Conservation (phyloP, 2,329 filamentous ascomycete species). For the Fusarium domesticum region DNA sequence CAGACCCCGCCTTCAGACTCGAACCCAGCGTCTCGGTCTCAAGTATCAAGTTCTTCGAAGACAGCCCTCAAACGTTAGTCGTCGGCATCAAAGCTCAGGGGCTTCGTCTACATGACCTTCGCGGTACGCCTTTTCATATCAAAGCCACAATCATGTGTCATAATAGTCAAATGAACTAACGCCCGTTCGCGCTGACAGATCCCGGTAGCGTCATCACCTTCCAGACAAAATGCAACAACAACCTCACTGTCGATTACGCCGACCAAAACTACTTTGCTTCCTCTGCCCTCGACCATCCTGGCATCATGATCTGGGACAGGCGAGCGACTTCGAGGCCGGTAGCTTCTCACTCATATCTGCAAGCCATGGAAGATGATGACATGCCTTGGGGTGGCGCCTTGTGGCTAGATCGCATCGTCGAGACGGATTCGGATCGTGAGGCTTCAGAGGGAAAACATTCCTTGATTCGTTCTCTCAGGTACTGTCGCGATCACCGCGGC, state of each 20-base stretch:
- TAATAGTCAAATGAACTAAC: not conserved
- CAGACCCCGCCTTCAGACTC: conserved; percentile 57
- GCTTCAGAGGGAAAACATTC: conserved; percentile 55
- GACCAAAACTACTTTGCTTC: conserved; percentile 85
- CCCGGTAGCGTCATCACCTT: conserved; percentile 55
- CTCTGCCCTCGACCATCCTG: conserved; percentile 70
- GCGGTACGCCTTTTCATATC: conserved; percentile 50
- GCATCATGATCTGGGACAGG: conserved; percentile 75
- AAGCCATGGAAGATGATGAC: conserved; percentile 59
- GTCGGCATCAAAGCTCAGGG: conserved; percentile 73
- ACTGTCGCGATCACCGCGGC: conserved; percentile 60
- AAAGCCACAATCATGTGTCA: not conserved
- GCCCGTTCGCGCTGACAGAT: conserved; percentile 31
- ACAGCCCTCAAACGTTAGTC: conserved; percentile 71
- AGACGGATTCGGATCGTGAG: conserved; percentile 50
- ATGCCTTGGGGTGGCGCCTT: conserved; percentile 62
- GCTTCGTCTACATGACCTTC: conserved; percentile 72
- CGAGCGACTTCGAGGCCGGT: conserved; percentile 55
- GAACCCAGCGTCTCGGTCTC: conserved; percentile 72
- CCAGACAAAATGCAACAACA: conserved; percentile 65
- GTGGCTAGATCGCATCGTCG: conserved; percentile 55
- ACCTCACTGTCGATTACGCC: conserved; percentile 72
- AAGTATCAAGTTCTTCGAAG: conserved; percentile 77
- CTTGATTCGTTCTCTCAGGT: conserved; percentile 60
- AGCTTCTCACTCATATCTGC: conserved; percentile 53